Evolutionary conservation across 2,329 filamentous ascomycete species (phyloP).

Genomic region (Ampelomyces quisqualis): DNA sequence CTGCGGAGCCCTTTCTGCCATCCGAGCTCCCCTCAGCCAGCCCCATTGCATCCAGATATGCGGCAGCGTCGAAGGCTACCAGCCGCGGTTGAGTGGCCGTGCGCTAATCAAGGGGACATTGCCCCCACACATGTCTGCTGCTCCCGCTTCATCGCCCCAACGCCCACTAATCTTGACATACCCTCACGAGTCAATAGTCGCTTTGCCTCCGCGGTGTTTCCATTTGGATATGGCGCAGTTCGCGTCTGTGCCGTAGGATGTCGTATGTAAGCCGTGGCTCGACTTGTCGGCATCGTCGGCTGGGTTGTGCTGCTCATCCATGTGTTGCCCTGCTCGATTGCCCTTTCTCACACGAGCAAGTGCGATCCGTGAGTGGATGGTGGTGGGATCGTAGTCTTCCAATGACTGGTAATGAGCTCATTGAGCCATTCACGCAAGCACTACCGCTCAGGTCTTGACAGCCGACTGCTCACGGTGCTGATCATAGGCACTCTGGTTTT

Average conservation of each 20-base stretch:
- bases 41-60: neutral
- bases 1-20: too few relatives aligned
- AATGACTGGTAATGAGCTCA: neutral
- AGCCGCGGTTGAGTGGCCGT: slow-evolving; percentile 19
- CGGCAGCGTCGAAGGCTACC: slow-evolving; percentile 1
- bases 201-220: neutral
- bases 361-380: neutral
- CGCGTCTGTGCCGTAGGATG: neutral
- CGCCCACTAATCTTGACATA: slow-evolving; percentile 8
- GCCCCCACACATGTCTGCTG: slow-evolving; percentile 17
- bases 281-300: too few relatives aligned
- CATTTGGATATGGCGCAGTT: slow-evolving; percentile 1
- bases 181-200: neutral
- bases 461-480: slow-evolving; percentile 32
- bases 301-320: too few relatives aligned
- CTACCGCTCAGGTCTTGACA: slow-evolving; percentile 36
- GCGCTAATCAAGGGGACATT: slow-evolving; percentile 10
- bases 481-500: slow-evolving; percentile 34
- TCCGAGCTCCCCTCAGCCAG: neutral
- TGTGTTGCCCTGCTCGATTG: too few relatives aligned
- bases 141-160: slow-evolving; percentile 11
- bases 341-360: too few relatives aligned
- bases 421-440: neutral
- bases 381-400: neutral
- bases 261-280: neutral